Evolutionary conservation across 495 filamentous ascomycete species (phyloP).

Genomic region (Penicillium subrubescens): DNA sequence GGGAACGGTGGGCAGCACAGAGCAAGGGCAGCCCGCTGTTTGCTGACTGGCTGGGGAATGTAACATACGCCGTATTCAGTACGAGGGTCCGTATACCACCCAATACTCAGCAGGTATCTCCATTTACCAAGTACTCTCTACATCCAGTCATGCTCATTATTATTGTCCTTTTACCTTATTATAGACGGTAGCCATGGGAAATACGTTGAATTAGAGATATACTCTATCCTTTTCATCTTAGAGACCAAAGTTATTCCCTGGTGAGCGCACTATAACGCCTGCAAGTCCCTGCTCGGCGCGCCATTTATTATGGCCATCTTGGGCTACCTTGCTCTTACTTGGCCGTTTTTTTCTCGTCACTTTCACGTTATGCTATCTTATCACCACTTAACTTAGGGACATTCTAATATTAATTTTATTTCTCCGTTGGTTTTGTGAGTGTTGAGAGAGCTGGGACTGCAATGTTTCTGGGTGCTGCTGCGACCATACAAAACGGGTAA

Average conservation of each 20-base stretch:
- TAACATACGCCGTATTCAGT: constrained; percentile 2
- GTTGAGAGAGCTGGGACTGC: neutral
- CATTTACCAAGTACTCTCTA: too few relatives aligned
- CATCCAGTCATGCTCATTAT: too few relatives aligned
- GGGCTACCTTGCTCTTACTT: neutral
- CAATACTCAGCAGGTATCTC: neutral
- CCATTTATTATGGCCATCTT: neutral
- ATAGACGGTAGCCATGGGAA: too few relatives aligned
- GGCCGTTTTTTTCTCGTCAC: neutral
- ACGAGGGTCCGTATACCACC: neutral
- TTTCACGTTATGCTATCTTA: neutral
- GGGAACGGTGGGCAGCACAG: constrained; percentile 21
- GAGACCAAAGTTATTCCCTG: neutral
- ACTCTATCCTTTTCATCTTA: too few relatives aligned
- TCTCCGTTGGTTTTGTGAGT: neutral
- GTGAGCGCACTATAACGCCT: neutral
- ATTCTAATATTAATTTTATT: neutral
- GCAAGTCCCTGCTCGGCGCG: neutral
- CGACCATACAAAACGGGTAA: constrained; percentile 17
- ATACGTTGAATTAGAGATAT: too few relatives aligned
- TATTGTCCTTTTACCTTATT: too few relatives aligned
- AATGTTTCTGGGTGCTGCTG: neutral
- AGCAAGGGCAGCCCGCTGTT: constrained; percentile 19
- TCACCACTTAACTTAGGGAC: neutral
- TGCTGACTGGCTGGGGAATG: constrained; percentile 30